Conservation (phyloP, 176 grass and related monocot species). For the Carex cristatella region DNA sequence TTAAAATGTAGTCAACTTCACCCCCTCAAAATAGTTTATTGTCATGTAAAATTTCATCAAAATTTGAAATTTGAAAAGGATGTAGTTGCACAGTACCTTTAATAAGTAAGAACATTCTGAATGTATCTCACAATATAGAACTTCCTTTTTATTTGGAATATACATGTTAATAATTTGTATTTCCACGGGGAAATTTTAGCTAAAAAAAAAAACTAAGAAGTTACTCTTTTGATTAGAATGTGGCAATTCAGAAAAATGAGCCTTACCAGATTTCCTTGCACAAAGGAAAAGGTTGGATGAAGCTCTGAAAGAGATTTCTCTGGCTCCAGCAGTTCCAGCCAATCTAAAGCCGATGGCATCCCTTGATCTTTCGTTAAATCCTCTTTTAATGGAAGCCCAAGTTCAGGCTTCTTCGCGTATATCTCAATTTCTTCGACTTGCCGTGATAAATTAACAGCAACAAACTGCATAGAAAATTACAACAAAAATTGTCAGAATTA, state of each 20-base stretch:
- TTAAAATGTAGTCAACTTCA: neutral
- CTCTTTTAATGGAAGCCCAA: neutral
- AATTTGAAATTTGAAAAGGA: neutral
- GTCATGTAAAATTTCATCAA: neutral
- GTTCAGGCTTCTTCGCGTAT: slow-evolving; percentile 40
- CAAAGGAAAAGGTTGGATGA: slow-evolving; percentile 33
- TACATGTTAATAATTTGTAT: neutral
- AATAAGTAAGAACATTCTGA: neutral
- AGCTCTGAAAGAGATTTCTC: slow-evolving; percentile 50
- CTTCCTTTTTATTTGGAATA: neutral
- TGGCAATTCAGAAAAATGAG: neutral
- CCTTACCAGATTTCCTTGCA: slow-evolving; percentile 45
- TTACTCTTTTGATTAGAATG: neutral
- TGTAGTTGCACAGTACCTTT: neutral
- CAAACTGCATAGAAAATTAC: slow-evolving; percentile 39
- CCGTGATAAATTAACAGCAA: slow-evolving; percentile 48
- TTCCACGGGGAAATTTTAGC: neutral
- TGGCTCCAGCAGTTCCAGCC: slow-evolving; percentile 17
- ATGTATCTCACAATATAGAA: neutral
- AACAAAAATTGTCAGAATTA: neutral
- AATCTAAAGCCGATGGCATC: slow-evolving; percentile 16
- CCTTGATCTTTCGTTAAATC: slow-evolving; percentile 16
- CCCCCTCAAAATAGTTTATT: neutral
- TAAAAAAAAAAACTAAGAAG: neutral
- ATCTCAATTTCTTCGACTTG: slow-evolving; percentile 62